Base-by-base conservation (phyloP, 108 stramenopile species). In the Ochromonas danica region DNA sequence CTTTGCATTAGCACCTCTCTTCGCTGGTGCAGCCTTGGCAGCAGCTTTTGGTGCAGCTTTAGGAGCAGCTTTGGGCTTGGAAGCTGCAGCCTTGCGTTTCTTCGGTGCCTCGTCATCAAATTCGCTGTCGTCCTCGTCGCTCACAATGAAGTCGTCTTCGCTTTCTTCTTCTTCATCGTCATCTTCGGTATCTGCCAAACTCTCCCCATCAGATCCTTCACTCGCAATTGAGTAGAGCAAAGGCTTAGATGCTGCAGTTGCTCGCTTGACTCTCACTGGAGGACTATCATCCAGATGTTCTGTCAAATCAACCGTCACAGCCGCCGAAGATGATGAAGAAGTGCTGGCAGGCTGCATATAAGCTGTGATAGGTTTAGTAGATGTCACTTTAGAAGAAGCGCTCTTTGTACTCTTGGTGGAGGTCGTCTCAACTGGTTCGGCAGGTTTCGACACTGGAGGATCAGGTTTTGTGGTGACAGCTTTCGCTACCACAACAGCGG, bases 71-170 rank as follows among this genome's bases (percentile, higher is more conserved):
- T 71, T 80, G 25, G 31, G 22, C 27, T 62, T 79, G 0, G 61
- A 3, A n/a, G 57, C 1, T 27, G 35, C 63, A 27, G 2, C 77
- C 27, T 35, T 17, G 39, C 57, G 14, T 77, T 71, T 10, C 1
- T 30, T 25, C 61, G 63, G 38, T 63, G 28, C 57, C 57, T 83
- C 74, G 41, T 79, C 40, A 39, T 79, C 70, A 45, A 77, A 81
- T 36, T 79, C 87, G 0, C 82, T 80, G 33, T 90, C 88, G 10
- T 72, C 87, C 14, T 88, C 87, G 31, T 91, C 86, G 25, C 71
- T 78, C 1, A 40, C 71, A 38, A 62, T 61, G 61, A 89, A 90
- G 79, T 83, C n/a, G 79, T 88, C 84, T 61, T 90, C 81, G 17
- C 41, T 43, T 81, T 90, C 89, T 81, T 91, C 88, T 51, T 51